phyloP scores from a whole-genome alignment of 495 filamentous ascomycete species.

The Rusavskia elegans region DNA sequence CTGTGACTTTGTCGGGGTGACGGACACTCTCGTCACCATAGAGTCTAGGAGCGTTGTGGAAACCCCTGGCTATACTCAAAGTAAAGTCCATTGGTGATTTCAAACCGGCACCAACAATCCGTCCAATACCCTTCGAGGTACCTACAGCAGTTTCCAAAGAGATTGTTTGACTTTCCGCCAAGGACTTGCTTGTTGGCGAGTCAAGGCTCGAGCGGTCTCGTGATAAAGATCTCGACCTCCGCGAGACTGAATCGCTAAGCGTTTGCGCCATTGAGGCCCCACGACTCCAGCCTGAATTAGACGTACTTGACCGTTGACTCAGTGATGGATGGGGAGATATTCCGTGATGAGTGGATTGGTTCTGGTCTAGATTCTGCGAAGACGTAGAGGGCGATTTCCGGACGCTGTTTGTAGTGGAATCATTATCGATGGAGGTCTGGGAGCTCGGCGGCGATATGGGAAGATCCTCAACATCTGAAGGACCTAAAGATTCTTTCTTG shows the following conservation, averaged over 20 bases:
- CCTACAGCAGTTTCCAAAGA: constrained; percentile 39
- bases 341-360: background rate
- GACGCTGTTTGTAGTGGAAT: background rate
- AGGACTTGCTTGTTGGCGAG: constrained; percentile 2
- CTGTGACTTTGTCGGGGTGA: constrained; percentile 51
- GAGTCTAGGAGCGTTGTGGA: constrained; percentile 57
- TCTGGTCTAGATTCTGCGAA: background rate
- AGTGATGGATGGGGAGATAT: background rate
- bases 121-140: constrained; percentile 45
- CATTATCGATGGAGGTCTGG: background rate
- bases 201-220: constrained; percentile 2
- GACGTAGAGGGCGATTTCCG: background rate
- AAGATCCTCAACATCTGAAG: background rate
- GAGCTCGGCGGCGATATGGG: background rate
- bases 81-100: constrained; percentile 70
- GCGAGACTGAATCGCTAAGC: background rate
- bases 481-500: background rate
- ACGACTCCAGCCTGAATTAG: background rate
- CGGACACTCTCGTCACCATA: constrained; percentile 65
- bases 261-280: background rate
- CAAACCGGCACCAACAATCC: constrained; percentile 54
- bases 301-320: background rate
- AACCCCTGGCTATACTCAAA: constrained; percentile 46
- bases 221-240: constrained; percentile 2
- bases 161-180: constrained; percentile 11